Conservation (phyloP, 2,329 filamentous ascomycete genomes). For the Phoma sp. region DNA sequence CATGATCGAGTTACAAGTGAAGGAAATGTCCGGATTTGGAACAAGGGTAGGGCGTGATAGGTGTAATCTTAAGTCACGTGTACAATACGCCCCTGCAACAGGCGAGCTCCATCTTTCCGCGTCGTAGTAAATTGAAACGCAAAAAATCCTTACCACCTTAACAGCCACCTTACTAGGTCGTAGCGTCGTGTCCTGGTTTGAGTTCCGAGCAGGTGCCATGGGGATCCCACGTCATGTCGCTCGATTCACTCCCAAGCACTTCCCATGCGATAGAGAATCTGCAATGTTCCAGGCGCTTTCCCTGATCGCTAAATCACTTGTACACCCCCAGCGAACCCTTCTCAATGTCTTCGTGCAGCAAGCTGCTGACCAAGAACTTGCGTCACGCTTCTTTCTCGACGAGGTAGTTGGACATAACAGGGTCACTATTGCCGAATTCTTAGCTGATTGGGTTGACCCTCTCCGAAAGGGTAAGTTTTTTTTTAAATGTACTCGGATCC, state of each 20-base stretch:
- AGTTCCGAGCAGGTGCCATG: background rate
- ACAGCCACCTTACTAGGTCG: too few species aligned
- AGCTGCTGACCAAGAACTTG: conserved; percentile 20
- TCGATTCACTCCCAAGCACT: background rate
- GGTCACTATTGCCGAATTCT: conserved; percentile 12
- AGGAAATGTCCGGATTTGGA: too few species aligned
- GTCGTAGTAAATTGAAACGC: too few species aligned
- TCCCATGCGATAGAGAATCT: background rate
- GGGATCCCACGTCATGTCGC: background rate
- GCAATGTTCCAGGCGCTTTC: conserved; percentile 7
- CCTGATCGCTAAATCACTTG: conserved; percentile 19
- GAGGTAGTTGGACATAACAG: conserved; percentile 12
- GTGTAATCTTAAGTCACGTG: too few species aligned
- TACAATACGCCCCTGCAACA: too few species aligned
- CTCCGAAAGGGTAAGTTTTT: conserved; percentile 16
- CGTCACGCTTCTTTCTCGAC: conserved; percentile 21
- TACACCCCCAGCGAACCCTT: conserved; percentile 21
- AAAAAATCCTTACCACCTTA: too few species aligned
- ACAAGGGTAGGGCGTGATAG: too few species aligned
- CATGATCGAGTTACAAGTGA: too few species aligned
- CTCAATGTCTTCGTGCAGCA: conserved; percentile 20
- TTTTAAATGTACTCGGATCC: background rate
- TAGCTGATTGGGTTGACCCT: conserved; percentile 22
- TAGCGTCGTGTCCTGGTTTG: too few species aligned
- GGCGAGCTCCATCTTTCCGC: too few species aligned